Evolutionary conservation across 148 eudicot genomes (phyloP).

Genomic region (Heliosperma pusillum): DNA sequence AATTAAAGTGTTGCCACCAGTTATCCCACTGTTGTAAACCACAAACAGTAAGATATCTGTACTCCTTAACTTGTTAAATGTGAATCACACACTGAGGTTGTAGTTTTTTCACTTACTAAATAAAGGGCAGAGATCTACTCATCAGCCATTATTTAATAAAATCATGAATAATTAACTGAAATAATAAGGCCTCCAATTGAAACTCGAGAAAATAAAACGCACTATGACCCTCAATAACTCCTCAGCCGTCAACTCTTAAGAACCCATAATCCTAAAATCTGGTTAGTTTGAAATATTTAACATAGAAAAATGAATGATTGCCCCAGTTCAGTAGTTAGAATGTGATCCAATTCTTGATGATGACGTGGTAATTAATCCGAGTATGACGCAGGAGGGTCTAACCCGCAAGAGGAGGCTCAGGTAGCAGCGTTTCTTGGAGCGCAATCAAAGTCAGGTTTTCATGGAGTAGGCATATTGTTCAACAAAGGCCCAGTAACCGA

Average conservation of each 20-base stretch:
- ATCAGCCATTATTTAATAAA: neutral
- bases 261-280: neutral
- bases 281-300: neutral
- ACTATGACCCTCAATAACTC: neutral
- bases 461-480: no score
- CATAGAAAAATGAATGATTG: neutral
- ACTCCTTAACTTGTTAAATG: neutral
- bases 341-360: no score
- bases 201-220: neutral
- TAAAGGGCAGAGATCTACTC: neutral
- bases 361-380: no score
- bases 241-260: neutral
- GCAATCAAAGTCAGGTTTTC: no score
- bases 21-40: neutral
- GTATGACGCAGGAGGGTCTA: no score
- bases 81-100: neutral
- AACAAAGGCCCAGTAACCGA: no score
- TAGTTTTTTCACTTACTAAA: neutral
- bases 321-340: neutral
- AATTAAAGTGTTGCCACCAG: neutral
- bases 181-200: neutral
- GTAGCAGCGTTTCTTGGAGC: no score
- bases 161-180: neutral
- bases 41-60: neutral
- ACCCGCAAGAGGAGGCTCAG: no score